Evolutionary conservation across 805 yeast species (phyloP), one percentile per base, ranked within the genome.

Genomic region (Sugiyamaella qingdaonensis): DNA sequence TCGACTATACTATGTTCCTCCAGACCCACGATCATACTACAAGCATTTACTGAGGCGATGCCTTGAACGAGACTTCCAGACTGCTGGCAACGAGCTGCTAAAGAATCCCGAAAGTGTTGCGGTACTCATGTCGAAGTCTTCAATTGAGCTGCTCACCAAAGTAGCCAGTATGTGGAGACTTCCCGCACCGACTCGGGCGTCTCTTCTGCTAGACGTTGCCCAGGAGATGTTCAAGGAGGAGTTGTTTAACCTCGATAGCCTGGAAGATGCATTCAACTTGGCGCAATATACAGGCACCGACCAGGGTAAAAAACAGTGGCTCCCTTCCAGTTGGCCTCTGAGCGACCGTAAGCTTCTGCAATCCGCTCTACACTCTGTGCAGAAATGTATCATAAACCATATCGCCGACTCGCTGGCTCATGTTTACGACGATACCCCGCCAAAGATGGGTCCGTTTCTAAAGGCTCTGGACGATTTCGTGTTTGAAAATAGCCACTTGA

Each of bases 141-240:
- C 79, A 0, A 64, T 68, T 7, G 73, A 71, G 44, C 64, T 85
- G 10, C 60, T 85, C 2, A 65, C 63, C 1, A 64, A 73, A 13
- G 78, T 80, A 51, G 70, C 80, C 5, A 73, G 70, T 39, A 71
- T 78, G 50, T 86, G 94, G 94, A 70, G 86, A 53, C 65, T 85
- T 3, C 77, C 76, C 54, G 65, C 64, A 5, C 70, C 81, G 0
- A 72, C 87, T 0, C 68, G 78, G 47, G 78, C 81, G 0, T 72
- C 78, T 0, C 59, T 79, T 7, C 54, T 82, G 4, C 79, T 76
- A 51, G 76, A 81, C 3, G 84, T 85, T 1, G 74, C 77, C 1
- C 74, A 74, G 54, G 63, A 66, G 14, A 60, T 73, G 10, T 59
- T 74, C 39, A 63, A 61, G 35, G 54, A 49, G 50, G 64, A 46